Evolutionary conservation across 257 asterid species (phyloP), one percentile per base, ranked within the genome.

Genomic region (Penstemon eatonii): DNA sequence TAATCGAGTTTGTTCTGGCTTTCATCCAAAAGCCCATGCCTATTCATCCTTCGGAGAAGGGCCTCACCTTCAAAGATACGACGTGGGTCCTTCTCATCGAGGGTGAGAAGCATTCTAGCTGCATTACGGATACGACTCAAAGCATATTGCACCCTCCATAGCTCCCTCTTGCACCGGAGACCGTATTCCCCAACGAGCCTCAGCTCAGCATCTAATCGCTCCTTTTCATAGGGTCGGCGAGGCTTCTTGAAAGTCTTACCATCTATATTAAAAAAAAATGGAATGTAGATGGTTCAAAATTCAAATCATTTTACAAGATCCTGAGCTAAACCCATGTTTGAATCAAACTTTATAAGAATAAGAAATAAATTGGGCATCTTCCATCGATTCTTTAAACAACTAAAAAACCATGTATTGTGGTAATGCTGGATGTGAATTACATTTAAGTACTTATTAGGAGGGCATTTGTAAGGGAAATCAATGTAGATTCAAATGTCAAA

Each of bases 61-160:
- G 94, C 90, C 58, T 87, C 90, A 11, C 94, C 90, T 73, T 87
- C 89, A 72, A 87, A 87, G 76, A 87, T 87, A 40, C 94, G 87
- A 3, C 85, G 83, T 0, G 90, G 83, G 40, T 87, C 94, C 65
- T 87, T 87, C 80, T 87, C 92, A 4, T 86, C 89, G 2, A 84
- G 89, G 3, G 89, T 86, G 6, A 86, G 76, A 43, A 84, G 89
- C 62, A 50, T 79, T 46, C 90, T 81, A 6, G 95, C 90, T 15
- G 80, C 80, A 65, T 84, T 87, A 49, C 94, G 85, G 39, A 82
- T 87, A 25, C 94, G 85, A 58, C 89, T 84, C 83, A 84, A 66
- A 3, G 80, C 90, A 42, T 87, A 82, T 46, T 87, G 89, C 41
- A 84, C 88, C 68, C 90, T 84, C 94, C 84, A 87, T 7, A 86